Evolutionary conservation across 148 eudicot species (phyloP), one percentile per base, ranked within the genome.

Genomic region (Chenopodium suecicum): DNA sequence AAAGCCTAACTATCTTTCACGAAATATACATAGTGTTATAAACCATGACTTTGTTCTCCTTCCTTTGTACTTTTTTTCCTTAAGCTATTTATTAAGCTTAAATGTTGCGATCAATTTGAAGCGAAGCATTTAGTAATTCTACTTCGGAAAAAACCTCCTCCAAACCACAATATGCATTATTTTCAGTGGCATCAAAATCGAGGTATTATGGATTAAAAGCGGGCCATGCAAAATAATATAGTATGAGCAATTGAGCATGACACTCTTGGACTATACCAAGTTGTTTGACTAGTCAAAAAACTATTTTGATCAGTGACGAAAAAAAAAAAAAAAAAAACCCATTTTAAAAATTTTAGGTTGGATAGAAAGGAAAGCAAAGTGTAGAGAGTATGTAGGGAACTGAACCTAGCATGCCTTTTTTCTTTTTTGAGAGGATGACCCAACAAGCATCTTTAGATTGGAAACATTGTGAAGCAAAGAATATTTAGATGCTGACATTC

Each of bases 161-260:
- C 44, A 41, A 10, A 52, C 12, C 22, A 14, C 62, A 56, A 17
- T 56, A 2, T 56, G 22, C 62, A 56, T 16, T 56, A 56, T 16
- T 56, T 56, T 56, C 1, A 65, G 11, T 65, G 68, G 31, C 68
- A 25, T 25, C 29, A 25, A 5, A 9, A n/a, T 65, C 68, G 68
- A 65, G 68, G 68, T n/a, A 3, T 23, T 8, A 25, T 65, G 68
- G 29, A 65, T 4, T n/a, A n/a, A 23, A 65, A 29, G 68, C 68
- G 68, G 68, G 68, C 68, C 68, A 65, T 65, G 68, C 31, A 65
- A 65, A 65, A 65, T 65, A 2, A 64, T 64, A 64, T 64, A 54
- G 60, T 54, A 54, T 14, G 60, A 22, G 66, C 4, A 20, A 14
- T 14, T 19, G 66, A 63, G 25, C 68, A 25, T 23, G 25, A 23